These are phyloP conservation scores for Xerocomus cyaneibrunnescens DNA, from an alignment of 1,284 basidiomycete species.

Conservation along the genomic window DNA sequence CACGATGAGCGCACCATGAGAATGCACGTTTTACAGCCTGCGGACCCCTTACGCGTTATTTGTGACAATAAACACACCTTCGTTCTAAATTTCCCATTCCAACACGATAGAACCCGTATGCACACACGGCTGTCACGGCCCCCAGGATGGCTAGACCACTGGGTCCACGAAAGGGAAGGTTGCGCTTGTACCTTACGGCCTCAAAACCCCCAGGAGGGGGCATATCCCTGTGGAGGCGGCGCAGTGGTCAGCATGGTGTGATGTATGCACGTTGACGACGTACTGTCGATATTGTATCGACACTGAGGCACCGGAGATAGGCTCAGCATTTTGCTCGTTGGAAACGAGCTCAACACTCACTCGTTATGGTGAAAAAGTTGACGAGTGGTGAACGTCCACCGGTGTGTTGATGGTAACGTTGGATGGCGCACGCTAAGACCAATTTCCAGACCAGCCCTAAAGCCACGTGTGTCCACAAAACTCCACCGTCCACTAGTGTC, in stretches of 20 bases:
- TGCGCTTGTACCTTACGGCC: conserved; percentile 93
- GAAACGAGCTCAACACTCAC: conserved; percentile 20
- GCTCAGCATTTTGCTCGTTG: not conserved
- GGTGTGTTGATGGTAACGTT: conserved; percentile 1
- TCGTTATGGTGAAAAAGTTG: conserved; percentile 8
- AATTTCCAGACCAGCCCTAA: conserved; percentile 29
- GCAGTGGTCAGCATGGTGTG: conserved; percentile 14
- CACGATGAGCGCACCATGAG: conserved; percentile 34
- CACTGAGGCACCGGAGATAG: conserved; percentile 43
- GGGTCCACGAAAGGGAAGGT: conserved; percentile 91
- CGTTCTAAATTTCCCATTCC: conserved; percentile 91
- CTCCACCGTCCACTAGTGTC: not conserved
- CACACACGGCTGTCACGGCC: conserved; percentile 82
- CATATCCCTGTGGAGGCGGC: conserved; percentile 74
- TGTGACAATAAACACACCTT: conserved; percentile 61
- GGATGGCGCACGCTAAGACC: not conserved
- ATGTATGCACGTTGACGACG: conserved; percentile 26
- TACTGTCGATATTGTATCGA: conserved; percentile 67
- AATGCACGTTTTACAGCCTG: conserved; percentile 63
- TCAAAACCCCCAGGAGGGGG: conserved; percentile 94
- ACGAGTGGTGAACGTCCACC: conserved; percentile 1
- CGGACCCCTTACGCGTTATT: conserved; percentile 44
- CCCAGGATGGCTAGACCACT: conserved; percentile 86
- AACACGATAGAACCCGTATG: conserved; percentile 91
- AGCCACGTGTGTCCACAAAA: conserved; percentile 15